Evolutionary conservation across 139 green algal genomes (phyloP).

Genomic region (Volvox africanus): DNA sequence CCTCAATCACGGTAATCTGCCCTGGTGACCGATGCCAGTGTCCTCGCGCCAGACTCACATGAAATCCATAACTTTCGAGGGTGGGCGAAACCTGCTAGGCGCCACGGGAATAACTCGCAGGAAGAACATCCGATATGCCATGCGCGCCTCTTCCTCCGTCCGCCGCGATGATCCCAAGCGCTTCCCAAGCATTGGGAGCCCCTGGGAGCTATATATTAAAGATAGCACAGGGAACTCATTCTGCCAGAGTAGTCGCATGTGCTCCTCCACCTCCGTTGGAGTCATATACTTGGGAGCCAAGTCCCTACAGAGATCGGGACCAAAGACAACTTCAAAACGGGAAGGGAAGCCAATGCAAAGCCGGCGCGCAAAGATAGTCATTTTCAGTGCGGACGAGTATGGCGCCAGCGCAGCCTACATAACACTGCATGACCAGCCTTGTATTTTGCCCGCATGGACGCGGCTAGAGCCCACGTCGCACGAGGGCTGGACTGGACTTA

Average conservation of each 20-base stretch:
- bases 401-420: no score
- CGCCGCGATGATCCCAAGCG: slow-evolving; percentile 8
- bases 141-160: slow-evolving; percentile 19
- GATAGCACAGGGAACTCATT: slow-evolving; percentile 76
- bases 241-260: slow-evolving; percentile 84
- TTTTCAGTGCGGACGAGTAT: no score
- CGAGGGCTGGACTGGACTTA: no score
- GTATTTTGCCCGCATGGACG: no score
- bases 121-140: slow-evolving; percentile 89
- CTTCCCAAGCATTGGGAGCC: neutral
- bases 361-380: no score
- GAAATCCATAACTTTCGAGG: slow-evolving; percentile 71
- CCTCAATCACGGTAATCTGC: no score
- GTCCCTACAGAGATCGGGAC: slow-evolving; percentile 34
- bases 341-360: no score
- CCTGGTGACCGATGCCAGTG: no score
- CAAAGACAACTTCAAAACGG: no score
- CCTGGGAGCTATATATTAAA: slow-evolving; percentile 70
- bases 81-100: slow-evolving; percentile 93
- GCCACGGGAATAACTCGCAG: slow-evolving; percentile 87
- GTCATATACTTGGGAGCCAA: slow-evolving; percentile 78
- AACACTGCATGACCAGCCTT: no score
- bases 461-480: no score
- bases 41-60: slow-evolving; percentile 43
- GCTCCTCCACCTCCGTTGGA: slow-evolving; percentile 79